A percentile compares a stretch with the other conserved stretches of the same genome.
Conservation (phyloP, 805 yeast genomes). For the Saccharomycopsis sp. region DNA sequence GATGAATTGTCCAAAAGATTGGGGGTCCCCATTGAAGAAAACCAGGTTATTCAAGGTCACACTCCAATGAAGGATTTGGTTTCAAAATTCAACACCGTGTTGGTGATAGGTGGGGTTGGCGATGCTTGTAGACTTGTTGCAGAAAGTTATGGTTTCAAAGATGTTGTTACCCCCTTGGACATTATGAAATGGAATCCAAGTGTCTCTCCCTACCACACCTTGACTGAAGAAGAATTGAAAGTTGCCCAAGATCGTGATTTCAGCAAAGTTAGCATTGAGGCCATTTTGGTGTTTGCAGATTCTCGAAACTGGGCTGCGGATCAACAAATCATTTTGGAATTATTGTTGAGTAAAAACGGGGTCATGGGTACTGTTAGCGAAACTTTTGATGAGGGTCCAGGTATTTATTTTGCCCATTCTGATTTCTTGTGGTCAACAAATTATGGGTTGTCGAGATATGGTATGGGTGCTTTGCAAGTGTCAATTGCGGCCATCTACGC, state of each 20-base stretch:
- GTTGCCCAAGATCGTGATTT: conserved; percentile 55
- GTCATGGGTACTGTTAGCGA: conserved; percentile 74
- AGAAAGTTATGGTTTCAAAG: conserved; percentile 70
- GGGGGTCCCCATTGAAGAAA: conserved; percentile 51
- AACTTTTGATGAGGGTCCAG: conserved; percentile 69
- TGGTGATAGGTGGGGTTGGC: conserved; percentile 86
- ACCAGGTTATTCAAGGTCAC: conserved; percentile 86
- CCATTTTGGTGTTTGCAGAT: conserved; percentile 84
- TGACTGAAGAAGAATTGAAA: conserved; percentile 60
- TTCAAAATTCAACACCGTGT: conserved; percentile 55
- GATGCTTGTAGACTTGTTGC: conserved; percentile 80
- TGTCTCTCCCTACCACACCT: conserved; percentile 73
- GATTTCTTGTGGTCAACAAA: conserved; percentile 93
- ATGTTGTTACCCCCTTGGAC: conserved; percentile 76
- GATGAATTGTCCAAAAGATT: conserved; percentile 58
- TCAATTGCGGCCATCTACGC: conserved; percentile 77
- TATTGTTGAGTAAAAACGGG: conserved; percentile 68
- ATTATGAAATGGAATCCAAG: conserved; percentile 81
- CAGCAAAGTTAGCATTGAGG: conserved; percentile 59
- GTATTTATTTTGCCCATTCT: conserved; percentile 80
- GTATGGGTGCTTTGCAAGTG: conserved; percentile 91
- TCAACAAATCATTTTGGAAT: conserved; percentile 79
- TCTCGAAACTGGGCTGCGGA: conserved; percentile 91
- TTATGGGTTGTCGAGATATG: conserved; percentile 72
- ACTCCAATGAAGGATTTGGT: conserved; percentile 87